Conservation (phyloP, 768 basidiomycete species). For the Suillus hirtellus region DNA sequence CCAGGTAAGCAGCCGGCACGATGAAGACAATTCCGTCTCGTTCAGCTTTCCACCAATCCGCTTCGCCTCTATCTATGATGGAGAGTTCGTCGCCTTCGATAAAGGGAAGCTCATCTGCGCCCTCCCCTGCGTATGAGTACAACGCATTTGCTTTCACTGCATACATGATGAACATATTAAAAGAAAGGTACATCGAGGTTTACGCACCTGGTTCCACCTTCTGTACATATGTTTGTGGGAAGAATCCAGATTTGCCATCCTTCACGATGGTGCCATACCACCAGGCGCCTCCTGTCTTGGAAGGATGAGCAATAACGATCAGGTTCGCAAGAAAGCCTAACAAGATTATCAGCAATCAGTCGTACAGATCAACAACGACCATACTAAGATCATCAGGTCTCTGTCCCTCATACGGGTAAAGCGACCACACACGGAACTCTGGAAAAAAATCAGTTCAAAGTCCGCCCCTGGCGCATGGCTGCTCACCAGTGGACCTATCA, state of each 20-base stretch:
- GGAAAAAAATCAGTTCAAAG: slow-evolving; percentile 14
- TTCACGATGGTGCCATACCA: slow-evolving; percentile 80
- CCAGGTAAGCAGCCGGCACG: slow-evolving; percentile 90
- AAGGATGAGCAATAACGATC: slow-evolving; percentile 78
- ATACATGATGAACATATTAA: slow-evolving; percentile 9
- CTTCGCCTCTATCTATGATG: slow-evolving; percentile 82
- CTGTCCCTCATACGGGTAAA: slow-evolving; percentile 86
- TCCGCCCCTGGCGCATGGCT: neutral
- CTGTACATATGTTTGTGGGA: slow-evolving; percentile 89
- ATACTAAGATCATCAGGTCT: slow-evolving; percentile 84
- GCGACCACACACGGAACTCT: slow-evolving; percentile 77
- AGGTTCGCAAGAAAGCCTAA: slow-evolving; percentile 80
- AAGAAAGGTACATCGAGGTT: slow-evolving; percentile 11
- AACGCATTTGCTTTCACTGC: slow-evolving; percentile 74
- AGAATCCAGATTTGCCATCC: slow-evolving; percentile 75
- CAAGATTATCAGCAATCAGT: slow-evolving; percentile 10
- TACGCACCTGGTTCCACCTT: slow-evolving; percentile 58
- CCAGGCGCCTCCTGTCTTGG: slow-evolving; percentile 87
- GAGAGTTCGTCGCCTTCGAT: slow-evolving; percentile 74
- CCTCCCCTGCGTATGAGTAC: slow-evolving; percentile 71
- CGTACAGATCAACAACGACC: neutral
- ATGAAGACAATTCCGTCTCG: slow-evolving; percentile 82
- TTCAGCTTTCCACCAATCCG: slow-evolving; percentile 97
- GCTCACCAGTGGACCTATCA: slow-evolving; percentile 61
- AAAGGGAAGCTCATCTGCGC: slow-evolving; percentile 84